Evolutionary conservation across 1,284 basidiomycete species (phyloP).

Genomic region (Austroboletus niveus): DNA sequence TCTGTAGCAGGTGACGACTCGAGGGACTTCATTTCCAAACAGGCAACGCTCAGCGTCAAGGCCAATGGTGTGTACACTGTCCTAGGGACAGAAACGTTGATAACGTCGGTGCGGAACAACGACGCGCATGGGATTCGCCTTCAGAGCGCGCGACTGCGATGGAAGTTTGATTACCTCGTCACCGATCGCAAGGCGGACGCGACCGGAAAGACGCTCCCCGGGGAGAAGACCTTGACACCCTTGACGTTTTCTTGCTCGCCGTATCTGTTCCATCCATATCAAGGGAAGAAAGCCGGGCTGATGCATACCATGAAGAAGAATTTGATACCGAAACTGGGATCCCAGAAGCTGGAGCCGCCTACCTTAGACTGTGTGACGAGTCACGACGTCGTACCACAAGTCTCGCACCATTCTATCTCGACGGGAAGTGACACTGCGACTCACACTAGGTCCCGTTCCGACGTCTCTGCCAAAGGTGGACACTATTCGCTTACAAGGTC

Average conservation of each 20-base stretch:
- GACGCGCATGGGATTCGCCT: slow-evolving; percentile 14
- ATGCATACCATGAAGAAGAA: slow-evolving; percentile 71
- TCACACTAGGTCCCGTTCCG: slow-evolving; percentile 28
- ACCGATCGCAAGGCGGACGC: slow-evolving; percentile 50
- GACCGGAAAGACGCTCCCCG: slow-evolving; percentile 47
- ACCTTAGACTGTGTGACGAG: slow-evolving; percentile 7
- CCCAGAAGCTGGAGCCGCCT: slow-evolving; percentile 56
- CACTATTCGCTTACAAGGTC: slow-evolving; percentile 6
- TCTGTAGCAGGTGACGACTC: slow-evolving; percentile 62
- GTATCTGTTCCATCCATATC: slow-evolving; percentile 55
- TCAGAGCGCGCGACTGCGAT: slow-evolving; percentile 46
- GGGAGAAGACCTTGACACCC: slow-evolving; percentile 70
- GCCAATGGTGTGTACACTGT: slow-evolving; percentile 72
- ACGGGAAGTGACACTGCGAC: slow-evolving; percentile 4
- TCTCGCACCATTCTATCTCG: slow-evolving; percentile 1
- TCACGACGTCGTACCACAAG: slow-evolving; percentile 1
- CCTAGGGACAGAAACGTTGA: slow-evolving; percentile 53
- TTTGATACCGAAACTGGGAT: slow-evolving; percentile 54
- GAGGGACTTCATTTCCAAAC: slow-evolving; percentile 69
- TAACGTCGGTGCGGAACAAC: slow-evolving; percentile 20
- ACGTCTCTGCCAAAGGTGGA: slow-evolving; percentile 16
- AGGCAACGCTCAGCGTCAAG: slow-evolving; percentile 65
- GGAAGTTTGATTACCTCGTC: slow-evolving; percentile 79
- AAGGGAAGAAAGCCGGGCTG: slow-evolving; percentile 64
- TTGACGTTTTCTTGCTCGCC: slow-evolving; percentile 74